phyloP scores from a whole-genome alignment of 2,329 filamentous ascomycete genomes.

The Colletotrichum shisoi region DNA sequence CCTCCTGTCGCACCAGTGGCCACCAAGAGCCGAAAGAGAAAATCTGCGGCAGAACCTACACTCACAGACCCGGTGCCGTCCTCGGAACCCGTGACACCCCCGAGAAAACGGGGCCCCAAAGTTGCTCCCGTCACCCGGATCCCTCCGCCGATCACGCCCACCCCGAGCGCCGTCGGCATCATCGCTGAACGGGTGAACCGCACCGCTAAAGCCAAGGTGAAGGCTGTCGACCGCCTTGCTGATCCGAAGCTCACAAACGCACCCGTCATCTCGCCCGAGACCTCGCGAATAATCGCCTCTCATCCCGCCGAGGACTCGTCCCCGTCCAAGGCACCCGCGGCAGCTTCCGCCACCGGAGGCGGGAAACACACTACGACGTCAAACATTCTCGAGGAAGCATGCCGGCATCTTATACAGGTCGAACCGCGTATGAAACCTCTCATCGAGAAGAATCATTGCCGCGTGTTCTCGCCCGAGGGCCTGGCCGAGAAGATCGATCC shows the following conservation, averaged over 20 bases:
- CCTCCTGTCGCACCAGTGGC: constrained; percentile 41
- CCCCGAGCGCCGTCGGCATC: constrained; percentile 55
- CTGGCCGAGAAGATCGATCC: constrained; percentile 88
- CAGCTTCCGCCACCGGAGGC: constrained; percentile 42
- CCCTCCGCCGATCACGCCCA: constrained; percentile 56
- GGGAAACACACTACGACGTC: constrained; percentile 66
- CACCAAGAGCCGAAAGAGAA: constrained; percentile 49
- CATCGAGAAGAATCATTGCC: constrained; percentile 78
- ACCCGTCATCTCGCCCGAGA: constrained; percentile 73
- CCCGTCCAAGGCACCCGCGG: constrained; percentile 53
- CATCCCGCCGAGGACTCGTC: constrained; percentile 57
- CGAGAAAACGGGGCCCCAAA: constrained; percentile 46
- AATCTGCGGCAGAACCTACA: constrained; percentile 38
- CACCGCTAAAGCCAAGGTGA: constrained; percentile 49
- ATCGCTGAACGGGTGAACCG: constrained; percentile 48
- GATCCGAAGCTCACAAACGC: constrained; percentile 73
- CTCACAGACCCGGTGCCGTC: constrained; percentile 40
- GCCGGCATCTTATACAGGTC: constrained; percentile 74
- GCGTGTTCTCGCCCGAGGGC: constrained; percentile 80
- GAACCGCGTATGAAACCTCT: constrained; percentile 76
- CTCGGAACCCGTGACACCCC: constrained; percentile 44
- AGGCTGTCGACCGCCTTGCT: constrained; percentile 63
- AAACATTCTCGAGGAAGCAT: constrained; percentile 77
- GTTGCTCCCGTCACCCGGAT: constrained; percentile 22
- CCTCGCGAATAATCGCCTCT: constrained; percentile 68